Evolutionary conservation across 2,329 filamentous ascomycete genomes (phyloP), one percentile per base, ranked within the genome.

Genomic region (Verticillium longisporum): DNA sequence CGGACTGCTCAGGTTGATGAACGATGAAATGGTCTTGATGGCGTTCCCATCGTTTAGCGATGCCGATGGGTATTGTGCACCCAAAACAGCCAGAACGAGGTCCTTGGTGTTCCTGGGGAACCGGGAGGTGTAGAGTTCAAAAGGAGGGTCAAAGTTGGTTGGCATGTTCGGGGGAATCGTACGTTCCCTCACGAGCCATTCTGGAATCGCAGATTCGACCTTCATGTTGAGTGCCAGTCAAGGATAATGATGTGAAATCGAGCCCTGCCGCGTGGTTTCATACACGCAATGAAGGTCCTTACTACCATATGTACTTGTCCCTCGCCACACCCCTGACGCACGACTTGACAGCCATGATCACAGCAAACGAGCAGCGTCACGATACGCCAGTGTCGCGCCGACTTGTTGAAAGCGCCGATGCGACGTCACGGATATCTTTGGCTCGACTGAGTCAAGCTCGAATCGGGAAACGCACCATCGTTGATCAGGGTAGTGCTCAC

Each of bases 81-180:
- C 63, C 18, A 67, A 58, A 33, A 66, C 55, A 15, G 61, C 64
- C 37, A 67, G 59, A 34, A 65, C 64, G 55, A 67, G 58, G 10
- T 61, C 62, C 41, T 60, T 58, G 2, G 60, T 59, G 32, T 61
- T 58, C 38, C 64, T 61, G 53, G 60, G 59, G 26, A 66, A 67
- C n/a, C 61, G 60, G 1, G 64, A 57, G 18, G 60, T 62, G 41
- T 66, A 66, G 2, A 58, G 59, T 9, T 60, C 61, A 55, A 64
- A 67, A 3, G 65, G 61, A 31, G 65, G 63, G 14, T 61, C 37
- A 37, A 60, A 65, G 50, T 57, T 37, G 15, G 60, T 34, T 4
- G 65, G 64, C 50, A 60, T 63, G 31, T 59, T 61, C 5, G 38
- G 14, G 7, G 38, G 15, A n/a, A 45, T n/a, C 13, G 38, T n/a